Evolutionary conservation across 2,329 filamentous ascomycete genomes (phyloP).

Genomic region (Aspergillus nomiae): DNA sequence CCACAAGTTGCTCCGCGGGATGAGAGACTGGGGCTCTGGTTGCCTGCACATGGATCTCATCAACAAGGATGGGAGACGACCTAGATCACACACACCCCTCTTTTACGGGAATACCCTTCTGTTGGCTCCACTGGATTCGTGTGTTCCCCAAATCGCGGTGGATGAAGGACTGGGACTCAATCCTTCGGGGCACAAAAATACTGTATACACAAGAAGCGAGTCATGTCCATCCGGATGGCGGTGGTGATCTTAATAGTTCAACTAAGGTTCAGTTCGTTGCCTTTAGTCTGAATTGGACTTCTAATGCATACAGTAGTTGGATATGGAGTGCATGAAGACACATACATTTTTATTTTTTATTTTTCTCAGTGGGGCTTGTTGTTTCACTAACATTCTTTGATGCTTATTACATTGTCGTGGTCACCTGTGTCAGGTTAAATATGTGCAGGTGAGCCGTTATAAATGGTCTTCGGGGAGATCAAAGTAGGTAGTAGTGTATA

Average conservation of each 20-base stretch:
- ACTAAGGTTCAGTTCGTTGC: not conserved
- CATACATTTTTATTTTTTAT: not conserved
- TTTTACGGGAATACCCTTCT: not conserved
- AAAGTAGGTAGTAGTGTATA: not conserved
- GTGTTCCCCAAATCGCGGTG: not conserved
- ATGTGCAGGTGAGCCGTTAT: not conserved
- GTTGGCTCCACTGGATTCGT: not conserved
- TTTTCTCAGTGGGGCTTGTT: not conserved
- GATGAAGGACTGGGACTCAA: not conserved
- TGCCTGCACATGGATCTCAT: not conserved
- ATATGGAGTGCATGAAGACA: not conserved
- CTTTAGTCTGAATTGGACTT: not conserved
- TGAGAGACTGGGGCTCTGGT: not conserved
- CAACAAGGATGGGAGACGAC: not conserved
- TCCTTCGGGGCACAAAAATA: not conserved
- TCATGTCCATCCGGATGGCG: not conserved
- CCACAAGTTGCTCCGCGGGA: not conserved
- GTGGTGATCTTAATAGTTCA: not conserved
- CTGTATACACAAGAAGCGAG: not conserved
- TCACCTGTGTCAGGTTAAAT: constrained; percentile 1
- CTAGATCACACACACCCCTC: not conserved
- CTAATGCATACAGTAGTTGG: not conserved
- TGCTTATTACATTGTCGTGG: constrained; percentile 1
- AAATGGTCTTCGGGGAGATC: not conserved
- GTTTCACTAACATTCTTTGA: constrained; percentile 1